These are phyloP conservation scores for Malus orientalis DNA, from an alignment of 306 rosid species.

Conservation along the genomic window DNA sequence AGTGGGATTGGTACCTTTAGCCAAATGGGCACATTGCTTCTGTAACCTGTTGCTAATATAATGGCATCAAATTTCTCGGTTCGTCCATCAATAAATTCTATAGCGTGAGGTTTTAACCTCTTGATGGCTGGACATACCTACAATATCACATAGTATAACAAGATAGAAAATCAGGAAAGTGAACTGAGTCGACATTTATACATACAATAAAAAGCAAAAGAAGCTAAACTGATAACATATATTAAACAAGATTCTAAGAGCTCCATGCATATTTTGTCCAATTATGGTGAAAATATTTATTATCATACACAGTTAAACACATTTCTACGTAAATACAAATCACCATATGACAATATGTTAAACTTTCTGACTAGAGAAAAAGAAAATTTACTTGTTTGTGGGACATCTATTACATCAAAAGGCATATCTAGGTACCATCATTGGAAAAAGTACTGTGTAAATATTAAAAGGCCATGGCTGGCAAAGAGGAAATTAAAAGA, in stretches of 20 bases:
- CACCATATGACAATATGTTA: not conserved
- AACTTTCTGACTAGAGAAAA: not conserved
- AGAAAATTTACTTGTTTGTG: not conserved
- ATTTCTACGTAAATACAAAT: not conserved
- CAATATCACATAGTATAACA: constrained; percentile 2
- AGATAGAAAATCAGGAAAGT: not conserved
- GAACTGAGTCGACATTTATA: not conserved
- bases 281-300: not conserved
- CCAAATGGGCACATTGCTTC: constrained; percentile 97
- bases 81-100: constrained; percentile 69
- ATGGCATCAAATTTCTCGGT: constrained; percentile 70
- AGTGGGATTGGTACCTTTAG: constrained; percentile 48
- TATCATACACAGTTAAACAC: not conserved
- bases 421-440: not conserved
- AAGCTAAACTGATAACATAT: too few species aligned
- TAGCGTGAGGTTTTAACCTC: constrained; percentile 57
- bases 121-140: constrained; percentile 75
- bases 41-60: constrained; percentile 92
- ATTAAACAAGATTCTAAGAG: not conserved
- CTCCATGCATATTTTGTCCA: not conserved
- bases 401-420: not conserved
- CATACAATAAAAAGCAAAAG: too few species aligned
- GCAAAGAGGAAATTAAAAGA: not conserved
- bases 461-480: not conserved
- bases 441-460: constrained; percentile 6